phyloP scores from a whole-genome alignment of 441 rosid genomes.

The Dalechampia spathulata region DNA sequence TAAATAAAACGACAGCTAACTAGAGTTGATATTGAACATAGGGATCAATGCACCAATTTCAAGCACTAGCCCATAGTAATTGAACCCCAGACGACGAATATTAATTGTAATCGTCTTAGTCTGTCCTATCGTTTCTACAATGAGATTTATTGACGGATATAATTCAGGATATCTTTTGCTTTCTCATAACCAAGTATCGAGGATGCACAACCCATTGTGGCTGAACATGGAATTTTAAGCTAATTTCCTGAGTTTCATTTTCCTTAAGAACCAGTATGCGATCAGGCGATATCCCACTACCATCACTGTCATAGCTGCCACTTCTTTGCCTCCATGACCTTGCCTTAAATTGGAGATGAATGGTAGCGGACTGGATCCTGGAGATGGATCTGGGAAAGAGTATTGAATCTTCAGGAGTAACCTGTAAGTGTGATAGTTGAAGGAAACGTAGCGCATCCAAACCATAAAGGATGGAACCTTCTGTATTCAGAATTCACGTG shows the following conservation, averaged over 20 bases:
- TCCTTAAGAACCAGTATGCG: slow-evolving; percentile 31
- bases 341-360: slow-evolving; percentile 13
- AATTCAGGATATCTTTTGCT: no score
- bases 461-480: slow-evolving; percentile 7
- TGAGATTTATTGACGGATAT: no score
- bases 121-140: no score
- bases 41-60: no score
- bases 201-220: neutral
- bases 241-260: slow-evolving; percentile 18
- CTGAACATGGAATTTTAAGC: neutral
- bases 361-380: slow-evolving; percentile 12
- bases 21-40: no score
- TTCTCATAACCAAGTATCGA: no score
- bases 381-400: slow-evolving; percentile 10
- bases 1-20: no score
- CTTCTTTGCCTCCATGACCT: slow-evolving; percentile 20
- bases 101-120: no score
- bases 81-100: no score
- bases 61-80: no score
- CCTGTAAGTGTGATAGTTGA: slow-evolving; percentile 13
- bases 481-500: slow-evolving; percentile 1
- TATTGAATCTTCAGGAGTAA: slow-evolving; percentile 9
- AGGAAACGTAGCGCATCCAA: slow-evolving; percentile 9
- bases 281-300: slow-evolving; percentile 28
- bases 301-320: slow-evolving; percentile 27